phyloP scores from a whole-genome alignment of 352 stramenopile genomes.

The Phytophthora uliginosa region DNA sequence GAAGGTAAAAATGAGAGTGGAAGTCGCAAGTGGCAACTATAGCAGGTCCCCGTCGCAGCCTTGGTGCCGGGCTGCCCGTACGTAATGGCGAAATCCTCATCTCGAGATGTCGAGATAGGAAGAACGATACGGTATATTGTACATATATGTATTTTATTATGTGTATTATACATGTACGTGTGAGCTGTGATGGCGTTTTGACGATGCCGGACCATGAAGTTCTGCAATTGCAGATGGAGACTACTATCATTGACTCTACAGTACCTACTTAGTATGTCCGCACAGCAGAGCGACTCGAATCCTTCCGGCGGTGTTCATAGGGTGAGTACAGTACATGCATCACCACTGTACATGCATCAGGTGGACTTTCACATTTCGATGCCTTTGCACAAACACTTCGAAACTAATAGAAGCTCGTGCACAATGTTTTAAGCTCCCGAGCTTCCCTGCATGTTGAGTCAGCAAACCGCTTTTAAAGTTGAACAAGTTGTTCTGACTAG shows the following conservation, averaged over 20 bases:
- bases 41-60: neutral
- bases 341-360: neutral
- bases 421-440: neutral
- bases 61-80: neutral
- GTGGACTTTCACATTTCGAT: neutral
- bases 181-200: neutral
- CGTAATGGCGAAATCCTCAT: conserved; percentile 2
- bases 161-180: no score
- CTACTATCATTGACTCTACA: neutral
- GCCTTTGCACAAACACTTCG: neutral
- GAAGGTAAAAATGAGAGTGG: neutral
- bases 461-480: neutral
- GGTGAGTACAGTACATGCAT: neutral
- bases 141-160: no score
- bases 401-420: neutral
- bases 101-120: neutral
- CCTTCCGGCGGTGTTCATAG: neutral
- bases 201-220: neutral
- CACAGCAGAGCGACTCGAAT: neutral
- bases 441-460: neutral
- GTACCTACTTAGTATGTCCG: no score
- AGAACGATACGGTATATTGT: neutral
- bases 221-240: neutral
- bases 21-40: neutral
- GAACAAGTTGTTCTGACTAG: neutral